phyloP scores from a whole-genome alignment of 2,329 filamentous ascomycete genomes.

The Phialocephala subalpina region DNA sequence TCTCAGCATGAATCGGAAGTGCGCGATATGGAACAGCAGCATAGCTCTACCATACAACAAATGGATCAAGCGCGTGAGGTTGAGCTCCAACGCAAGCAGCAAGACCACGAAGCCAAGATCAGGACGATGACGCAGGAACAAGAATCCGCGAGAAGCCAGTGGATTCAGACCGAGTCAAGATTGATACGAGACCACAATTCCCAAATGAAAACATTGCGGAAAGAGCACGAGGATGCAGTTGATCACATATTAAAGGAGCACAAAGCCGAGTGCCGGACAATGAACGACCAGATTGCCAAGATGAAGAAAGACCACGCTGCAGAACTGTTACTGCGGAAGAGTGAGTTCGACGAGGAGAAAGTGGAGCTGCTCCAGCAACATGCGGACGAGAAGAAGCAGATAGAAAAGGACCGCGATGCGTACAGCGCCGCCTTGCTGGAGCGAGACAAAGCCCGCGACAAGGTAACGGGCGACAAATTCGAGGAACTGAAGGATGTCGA shows the following conservation, averaged over 20 bases:
- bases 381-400: conserved; percentile 5
- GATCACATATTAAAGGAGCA: background rate
- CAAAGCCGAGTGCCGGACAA: background rate
- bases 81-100: background rate
- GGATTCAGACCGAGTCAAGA: background rate
- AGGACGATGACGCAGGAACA: background rate
- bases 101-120: background rate
- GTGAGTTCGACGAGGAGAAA: conserved; percentile 3
- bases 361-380: background rate
- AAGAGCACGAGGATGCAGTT: background rate
- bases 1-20: background rate
- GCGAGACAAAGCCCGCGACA: conserved; percentile 20
- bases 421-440: conserved; percentile 18
- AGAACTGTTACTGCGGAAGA: background rate
- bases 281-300: conserved; percentile 1
- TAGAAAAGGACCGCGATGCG: conserved; percentile 11
- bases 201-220: background rate
- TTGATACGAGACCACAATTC: background rate
- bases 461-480: conserved; percentile 11
- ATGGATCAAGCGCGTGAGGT: background rate
- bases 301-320: conserved; percentile 6
- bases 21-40: background rate
- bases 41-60: background rate
- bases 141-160: background rate
- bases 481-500: conserved; percentile 15